Evolutionary conservation across 495 filamentous ascomycete genomes (phyloP).

Genomic region (Penicillium soppii): DNA sequence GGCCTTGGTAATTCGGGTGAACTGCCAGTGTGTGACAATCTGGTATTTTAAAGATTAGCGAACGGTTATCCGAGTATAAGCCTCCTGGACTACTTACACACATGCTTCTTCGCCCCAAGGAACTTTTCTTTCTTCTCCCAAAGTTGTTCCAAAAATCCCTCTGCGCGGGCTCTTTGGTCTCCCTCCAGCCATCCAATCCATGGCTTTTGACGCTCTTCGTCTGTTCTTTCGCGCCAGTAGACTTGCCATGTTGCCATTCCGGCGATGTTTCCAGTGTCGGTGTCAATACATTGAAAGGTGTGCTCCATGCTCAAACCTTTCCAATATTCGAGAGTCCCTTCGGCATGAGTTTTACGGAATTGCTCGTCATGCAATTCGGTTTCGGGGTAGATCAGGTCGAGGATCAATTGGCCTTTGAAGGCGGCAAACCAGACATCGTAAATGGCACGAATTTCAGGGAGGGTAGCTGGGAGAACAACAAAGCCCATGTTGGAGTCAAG

Average conservation of each 20-base stretch:
- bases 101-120: constrained; percentile 4
- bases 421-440: constrained; percentile 43
- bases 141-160: constrained; percentile 1
- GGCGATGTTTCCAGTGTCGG: constrained; percentile 24
- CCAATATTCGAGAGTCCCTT: constrained; percentile 32
- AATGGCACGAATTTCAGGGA: constrained; percentile 37
- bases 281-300: constrained; percentile 39
- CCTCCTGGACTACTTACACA: constrained; percentile 1
- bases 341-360: constrained; percentile 34
- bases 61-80: background rate
- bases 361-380: constrained; percentile 20
- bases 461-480: constrained; percentile 36
- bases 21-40: constrained; percentile 12
- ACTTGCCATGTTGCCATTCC: constrained; percentile 12
- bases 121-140: constrained; percentile 2
- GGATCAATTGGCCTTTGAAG: constrained; percentile 30
- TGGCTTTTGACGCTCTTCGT: constrained; percentile 5
- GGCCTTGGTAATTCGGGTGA: constrained; percentile 10
- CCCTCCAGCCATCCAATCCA: constrained; percentile 14
- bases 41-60: background rate
- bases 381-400: constrained; percentile 34
- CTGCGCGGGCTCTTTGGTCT: background rate
- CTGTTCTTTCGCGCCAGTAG: constrained; percentile 12
- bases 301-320: constrained; percentile 27
- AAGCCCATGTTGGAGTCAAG: constrained; percentile 26